Evolutionary conservation across 139 green algal genomes (phyloP).

Genomic region (Haematococcus lacustris): DNA sequence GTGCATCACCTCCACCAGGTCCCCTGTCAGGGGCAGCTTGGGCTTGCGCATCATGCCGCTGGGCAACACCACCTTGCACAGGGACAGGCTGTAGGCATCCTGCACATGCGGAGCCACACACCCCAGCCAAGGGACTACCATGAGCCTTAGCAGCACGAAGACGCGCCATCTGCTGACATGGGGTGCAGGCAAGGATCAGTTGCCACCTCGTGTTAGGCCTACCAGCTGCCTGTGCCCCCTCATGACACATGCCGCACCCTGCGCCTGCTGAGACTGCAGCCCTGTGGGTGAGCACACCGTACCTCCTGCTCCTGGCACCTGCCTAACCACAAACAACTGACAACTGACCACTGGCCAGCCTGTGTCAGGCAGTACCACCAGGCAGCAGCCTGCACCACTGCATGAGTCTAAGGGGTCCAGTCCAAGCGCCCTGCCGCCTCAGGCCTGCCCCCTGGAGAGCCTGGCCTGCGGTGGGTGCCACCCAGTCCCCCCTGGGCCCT

Average conservation of each 20-base stretch:
- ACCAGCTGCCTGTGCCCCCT: not conserved
- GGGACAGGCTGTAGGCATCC: slow-evolving; percentile 44
- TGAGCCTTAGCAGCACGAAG: not conserved
- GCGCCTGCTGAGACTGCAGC: not conserved
- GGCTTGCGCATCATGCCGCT: slow-evolving; percentile 27
- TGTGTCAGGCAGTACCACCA: too few relatives aligned
- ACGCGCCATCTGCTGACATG: too few relatives aligned
- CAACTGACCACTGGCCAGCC: too few relatives aligned
- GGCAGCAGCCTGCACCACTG: too few relatives aligned
- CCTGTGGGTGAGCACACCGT: too few relatives aligned
- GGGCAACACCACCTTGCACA: slow-evolving; percentile 44
- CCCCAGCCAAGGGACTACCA: not conserved
- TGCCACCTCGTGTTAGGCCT: not conserved
- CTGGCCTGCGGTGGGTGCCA: too few relatives aligned
- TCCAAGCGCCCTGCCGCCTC: too few relatives aligned
- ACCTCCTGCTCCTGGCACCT: too few relatives aligned
- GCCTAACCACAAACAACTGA: too few relatives aligned
- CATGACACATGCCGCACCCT: not conserved
- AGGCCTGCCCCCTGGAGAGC: too few relatives aligned
- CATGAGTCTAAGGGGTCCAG: too few relatives aligned
- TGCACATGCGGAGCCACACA: not conserved
- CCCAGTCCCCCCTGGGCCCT: too few relatives aligned
- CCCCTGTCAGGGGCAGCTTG: slow-evolving; percentile 55
- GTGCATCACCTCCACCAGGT: slow-evolving; percentile 43
- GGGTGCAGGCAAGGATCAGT: not conserved